phyloP scores from a whole-genome alignment of 2,329 filamentous ascomycete genomes.

The Chaetothyriales sp. region DNA sequence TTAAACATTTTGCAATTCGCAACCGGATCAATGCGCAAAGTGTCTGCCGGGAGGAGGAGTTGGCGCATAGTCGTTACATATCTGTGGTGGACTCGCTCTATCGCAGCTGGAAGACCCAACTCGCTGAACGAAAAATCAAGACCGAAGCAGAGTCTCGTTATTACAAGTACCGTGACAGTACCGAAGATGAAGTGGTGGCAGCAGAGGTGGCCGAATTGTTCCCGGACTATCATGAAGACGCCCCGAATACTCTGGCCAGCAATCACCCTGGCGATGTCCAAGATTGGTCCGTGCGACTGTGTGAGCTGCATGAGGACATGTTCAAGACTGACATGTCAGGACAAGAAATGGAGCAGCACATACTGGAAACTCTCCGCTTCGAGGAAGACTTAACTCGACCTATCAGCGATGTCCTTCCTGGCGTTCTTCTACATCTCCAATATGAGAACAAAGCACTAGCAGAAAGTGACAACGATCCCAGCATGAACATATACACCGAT shows the following conservation, averaged over 20 bases:
- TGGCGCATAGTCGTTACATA: constrained; percentile 1
- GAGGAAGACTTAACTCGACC: background rate
- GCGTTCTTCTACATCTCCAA: constrained; percentile 49
- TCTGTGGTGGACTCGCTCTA: constrained; percentile 53
- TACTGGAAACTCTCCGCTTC: constrained; percentile 14
- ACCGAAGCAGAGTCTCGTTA: constrained; percentile 59
- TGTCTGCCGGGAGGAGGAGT: background rate
- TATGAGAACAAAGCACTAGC: constrained; percentile 41
- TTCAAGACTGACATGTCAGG: constrained; percentile 22
- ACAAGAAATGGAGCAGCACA: constrained; percentile 20
- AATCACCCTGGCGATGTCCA: constrained; percentile 29
- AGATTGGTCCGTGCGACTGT: constrained; percentile 45
- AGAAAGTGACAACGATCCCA: constrained; percentile 22
- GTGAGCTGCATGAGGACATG: constrained; percentile 41
- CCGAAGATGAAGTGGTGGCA: constrained; percentile 59
- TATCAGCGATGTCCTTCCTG: constrained; percentile 40
- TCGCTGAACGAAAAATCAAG: constrained; percentile 60
- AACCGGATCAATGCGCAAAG: background rate
- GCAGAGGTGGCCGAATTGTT: constrained; percentile 71
- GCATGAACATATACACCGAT: constrained; percentile 83
- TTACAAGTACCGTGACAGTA: constrained; percentile 68
- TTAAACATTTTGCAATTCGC: constrained; percentile 4
- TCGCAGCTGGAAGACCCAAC: constrained; percentile 61
- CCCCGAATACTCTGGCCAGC: constrained; percentile 15
- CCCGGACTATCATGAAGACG: constrained; percentile 50